These are phyloP conservation scores for Ceratobasidium sp. DNA, from an alignment of 1,284 basidiomycete species.

Conservation along the genomic window DNA sequence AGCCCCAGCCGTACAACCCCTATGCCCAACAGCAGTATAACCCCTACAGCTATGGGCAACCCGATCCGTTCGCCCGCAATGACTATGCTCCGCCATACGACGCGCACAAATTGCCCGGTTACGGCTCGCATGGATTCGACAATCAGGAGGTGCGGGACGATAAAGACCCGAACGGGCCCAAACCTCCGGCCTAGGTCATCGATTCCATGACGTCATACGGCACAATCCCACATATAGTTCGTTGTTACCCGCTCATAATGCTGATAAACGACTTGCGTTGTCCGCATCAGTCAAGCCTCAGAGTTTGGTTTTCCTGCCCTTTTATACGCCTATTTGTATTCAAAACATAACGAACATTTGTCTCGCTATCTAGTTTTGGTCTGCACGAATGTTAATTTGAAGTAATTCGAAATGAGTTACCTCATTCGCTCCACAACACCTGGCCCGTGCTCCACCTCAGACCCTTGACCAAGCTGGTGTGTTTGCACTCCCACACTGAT, in stretches of 20 bases:
- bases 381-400: not conserved
- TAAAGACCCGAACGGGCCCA: slow-evolving; percentile 34
- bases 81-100: slow-evolving; percentile 38
- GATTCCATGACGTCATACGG: not conserved
- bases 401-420: not conserved
- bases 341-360: slow-evolving; percentile 2
- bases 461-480: slow-evolving; percentile 16
- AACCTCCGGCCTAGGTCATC: not conserved
- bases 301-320: not conserved
- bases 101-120: slow-evolving; percentile 37
- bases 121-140: slow-evolving; percentile 38
- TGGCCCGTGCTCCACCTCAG: slow-evolving; percentile 11
- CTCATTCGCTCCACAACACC: slow-evolving; percentile 19
- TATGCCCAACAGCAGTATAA: slow-evolving; percentile 40
- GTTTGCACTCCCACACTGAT: not conserved
- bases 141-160: slow-evolving; percentile 35
- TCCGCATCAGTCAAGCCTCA: not conserved
- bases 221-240: not conserved
- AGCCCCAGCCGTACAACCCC: slow-evolving; percentile 34
- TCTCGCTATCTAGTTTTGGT: slow-evolving; percentile 3
- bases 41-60: slow-evolving; percentile 36
- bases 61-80: slow-evolving; percentile 32
- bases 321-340: not conserved
- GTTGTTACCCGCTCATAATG: not conserved
- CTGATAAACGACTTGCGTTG: slow-evolving; percentile 6